phyloP scores from a whole-genome alignment of 768 basidiomycete genomes.

The Lentinula aciculospora region DNA sequence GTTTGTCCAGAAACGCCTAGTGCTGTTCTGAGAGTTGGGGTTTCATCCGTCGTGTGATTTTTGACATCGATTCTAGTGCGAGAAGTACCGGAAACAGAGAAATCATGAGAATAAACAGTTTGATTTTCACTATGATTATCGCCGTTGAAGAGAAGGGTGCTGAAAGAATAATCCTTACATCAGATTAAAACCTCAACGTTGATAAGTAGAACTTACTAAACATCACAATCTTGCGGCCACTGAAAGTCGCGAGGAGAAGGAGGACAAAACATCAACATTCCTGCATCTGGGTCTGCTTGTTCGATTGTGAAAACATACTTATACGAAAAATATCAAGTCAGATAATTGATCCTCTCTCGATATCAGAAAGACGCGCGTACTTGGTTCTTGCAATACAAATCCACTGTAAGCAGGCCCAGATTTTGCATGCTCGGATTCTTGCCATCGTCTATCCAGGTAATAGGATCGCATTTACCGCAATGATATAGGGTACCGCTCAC shows the following conservation, averaged over 20 bases:
- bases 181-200: neutral
- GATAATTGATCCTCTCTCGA: neutral
- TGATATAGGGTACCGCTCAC: slow-evolving; percentile 35
- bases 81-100: slow-evolving; percentile 28
- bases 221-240: slow-evolving; percentile 23
- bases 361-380: slow-evolving; percentile 20
- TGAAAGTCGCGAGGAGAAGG: slow-evolving; percentile 20
- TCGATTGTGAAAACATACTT: slow-evolving; percentile 43
- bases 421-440: slow-evolving; percentile 31
- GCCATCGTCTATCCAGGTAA: slow-evolving; percentile 50
- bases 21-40: neutral
- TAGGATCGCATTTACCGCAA: slow-evolving; percentile 32
- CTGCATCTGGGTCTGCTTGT: slow-evolving; percentile 30
- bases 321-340: neutral
- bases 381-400: slow-evolving; percentile 37
- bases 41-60: slow-evolving; percentile 6
- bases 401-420: slow-evolving; percentile 38
- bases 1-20: neutral
- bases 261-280: slow-evolving; percentile 21
- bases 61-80: slow-evolving; percentile 15
- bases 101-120: slow-evolving; percentile 47
- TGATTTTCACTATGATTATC: slow-evolving; percentile 9
- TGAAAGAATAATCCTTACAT: slow-evolving; percentile 9
- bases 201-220: neutral
- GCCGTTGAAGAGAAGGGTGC: slow-evolving; percentile 29